Evolutionary conservation across 23 red algal species (phyloP).

Genomic region (Gracilaria domingensis): DNA sequence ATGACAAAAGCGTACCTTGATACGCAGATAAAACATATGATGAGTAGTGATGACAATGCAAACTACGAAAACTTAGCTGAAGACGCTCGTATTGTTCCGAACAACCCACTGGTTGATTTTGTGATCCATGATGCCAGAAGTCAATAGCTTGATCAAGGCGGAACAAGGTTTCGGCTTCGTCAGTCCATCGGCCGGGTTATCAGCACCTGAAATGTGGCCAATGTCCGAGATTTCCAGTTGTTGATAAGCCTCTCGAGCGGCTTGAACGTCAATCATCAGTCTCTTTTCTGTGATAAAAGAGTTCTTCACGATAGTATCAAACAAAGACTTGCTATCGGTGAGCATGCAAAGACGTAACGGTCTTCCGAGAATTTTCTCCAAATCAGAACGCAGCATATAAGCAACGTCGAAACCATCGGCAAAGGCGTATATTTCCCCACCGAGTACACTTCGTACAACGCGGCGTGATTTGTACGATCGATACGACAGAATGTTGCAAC

Average conservation of each 20-base stretch:
- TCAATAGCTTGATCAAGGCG: not conserved
- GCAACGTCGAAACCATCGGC: conserved; percentile 54
- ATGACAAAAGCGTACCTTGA: no score
- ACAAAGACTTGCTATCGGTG: conserved; percentile 33
- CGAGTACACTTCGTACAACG: conserved; percentile 38
- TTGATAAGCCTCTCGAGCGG: conserved; percentile 17
- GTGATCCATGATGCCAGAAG: not conserved
- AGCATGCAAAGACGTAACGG: not conserved
- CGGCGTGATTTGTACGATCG: conserved; percentile 25
- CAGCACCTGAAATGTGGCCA: not conserved
- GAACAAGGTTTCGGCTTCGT: conserved; percentile 19
- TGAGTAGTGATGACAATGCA: not conserved
- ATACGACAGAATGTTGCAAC: conserved; percentile 35
- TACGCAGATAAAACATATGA: no score
- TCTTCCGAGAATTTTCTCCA: not conserved
- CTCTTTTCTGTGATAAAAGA: conserved; percentile 46
- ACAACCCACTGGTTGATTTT: conserved; percentile 8
- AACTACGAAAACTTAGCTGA: not conserved
- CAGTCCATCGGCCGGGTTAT: conserved; percentile 37
- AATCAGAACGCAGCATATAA: conserved; percentile 33
- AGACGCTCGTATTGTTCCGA: conserved; percentile 11
- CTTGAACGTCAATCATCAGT: conserved; percentile 42
- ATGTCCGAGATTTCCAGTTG: conserved; percentile 36
- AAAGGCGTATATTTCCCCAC: conserved; percentile 53
- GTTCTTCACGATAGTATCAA: conserved; percentile 36